A percentile compares a stretch with the other conserved stretches of the same genome.
These are phyloP conservation scores for Orobanche coerulescens DNA, from an alignment of 257 asterid genomes.

Conservation along the genomic window DNA sequence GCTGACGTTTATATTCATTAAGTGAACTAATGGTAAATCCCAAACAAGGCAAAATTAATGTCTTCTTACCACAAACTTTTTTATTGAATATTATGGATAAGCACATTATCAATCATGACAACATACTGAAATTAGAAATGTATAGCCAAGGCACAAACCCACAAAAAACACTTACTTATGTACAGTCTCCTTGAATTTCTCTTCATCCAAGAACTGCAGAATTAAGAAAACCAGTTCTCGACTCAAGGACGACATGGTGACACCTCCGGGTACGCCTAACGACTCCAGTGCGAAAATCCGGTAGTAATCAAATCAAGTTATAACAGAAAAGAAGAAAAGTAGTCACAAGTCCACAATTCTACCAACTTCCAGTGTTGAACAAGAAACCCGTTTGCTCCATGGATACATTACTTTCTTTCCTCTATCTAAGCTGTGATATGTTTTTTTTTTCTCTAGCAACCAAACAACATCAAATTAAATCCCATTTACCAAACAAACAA, in stretches of 20 bases:
- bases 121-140: neutral
- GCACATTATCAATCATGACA: neutral
- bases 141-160: constrained; percentile 9
- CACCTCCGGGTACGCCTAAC: constrained; percentile 45
- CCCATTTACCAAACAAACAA: constrained; percentile 2
- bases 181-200: constrained; percentile 91
- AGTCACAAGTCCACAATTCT: constrained; percentile 13
- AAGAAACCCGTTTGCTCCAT: neutral
- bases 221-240: constrained; percentile 94
- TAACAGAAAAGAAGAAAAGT: neutral
- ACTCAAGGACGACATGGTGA: constrained; percentile 87
- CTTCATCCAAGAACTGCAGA: constrained; percentile 94
- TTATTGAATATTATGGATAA: neutral
- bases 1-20: too few relatives aligned
- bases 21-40: neutral
- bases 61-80: neutral
- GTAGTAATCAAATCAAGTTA: constrained; percentile 27
- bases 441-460: constrained; percentile 4
- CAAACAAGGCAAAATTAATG: constrained; percentile 6
- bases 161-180: constrained; percentile 56
- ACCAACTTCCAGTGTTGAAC: constrained; percentile 13
- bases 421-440: neutral
- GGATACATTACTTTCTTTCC: constrained; percentile 2
- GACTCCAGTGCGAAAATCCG: constrained; percentile 83
- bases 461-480: constrained; percentile 10